Percentiles rank a stretch among this genome's conserved stretches.
Evolutionary conservation across 1,284 basidiomycete species (phyloP).

Genomic region (Athelia psychrophila): DNA sequence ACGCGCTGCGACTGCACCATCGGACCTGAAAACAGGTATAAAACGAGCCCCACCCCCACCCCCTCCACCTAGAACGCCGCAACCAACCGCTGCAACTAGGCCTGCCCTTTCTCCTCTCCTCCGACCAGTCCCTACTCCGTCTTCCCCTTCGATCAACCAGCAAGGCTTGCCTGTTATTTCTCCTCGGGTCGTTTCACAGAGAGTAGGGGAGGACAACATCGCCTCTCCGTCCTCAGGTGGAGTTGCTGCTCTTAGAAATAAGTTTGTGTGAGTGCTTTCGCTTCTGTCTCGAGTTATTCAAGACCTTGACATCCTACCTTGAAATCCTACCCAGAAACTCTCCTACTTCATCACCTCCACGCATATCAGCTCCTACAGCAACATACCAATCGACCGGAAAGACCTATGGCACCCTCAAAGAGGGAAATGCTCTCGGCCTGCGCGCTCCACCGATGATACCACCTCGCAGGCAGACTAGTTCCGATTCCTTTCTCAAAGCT

Average conservation of each 20-base stretch:
- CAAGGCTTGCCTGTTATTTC: no score
- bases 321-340: neutral
- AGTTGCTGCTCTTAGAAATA: slow-evolving; percentile 45
- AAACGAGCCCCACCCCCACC: slow-evolving; percentile 61
- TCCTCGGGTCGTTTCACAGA: no score
- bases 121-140: slow-evolving; percentile 37
- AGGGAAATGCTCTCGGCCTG: neutral
- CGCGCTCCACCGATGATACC: neutral
- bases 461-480: neutral
- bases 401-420: neutral
- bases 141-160: slow-evolving; percentile 8
- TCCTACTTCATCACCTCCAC: neutral
- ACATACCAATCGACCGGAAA: neutral
- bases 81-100: slow-evolving; percentile 28
- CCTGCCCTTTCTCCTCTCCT: slow-evolving; percentile 40
- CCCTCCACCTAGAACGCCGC: slow-evolving; percentile 43
- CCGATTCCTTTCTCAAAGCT: neutral
- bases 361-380: neutral
- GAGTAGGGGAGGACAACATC: neutral
- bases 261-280: slow-evolving; percentile 47
- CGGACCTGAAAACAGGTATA: slow-evolving; percentile 41
- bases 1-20: slow-evolving; percentile 46
- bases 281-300: slow-evolving; percentile 5
- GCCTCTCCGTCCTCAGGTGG: slow-evolving; percentile 13
- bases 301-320: neutral